phyloP scores from a whole-genome alignment of 228 moss, liverwort and hornwort genomes.

The Sphagnum fallax region DNA sequence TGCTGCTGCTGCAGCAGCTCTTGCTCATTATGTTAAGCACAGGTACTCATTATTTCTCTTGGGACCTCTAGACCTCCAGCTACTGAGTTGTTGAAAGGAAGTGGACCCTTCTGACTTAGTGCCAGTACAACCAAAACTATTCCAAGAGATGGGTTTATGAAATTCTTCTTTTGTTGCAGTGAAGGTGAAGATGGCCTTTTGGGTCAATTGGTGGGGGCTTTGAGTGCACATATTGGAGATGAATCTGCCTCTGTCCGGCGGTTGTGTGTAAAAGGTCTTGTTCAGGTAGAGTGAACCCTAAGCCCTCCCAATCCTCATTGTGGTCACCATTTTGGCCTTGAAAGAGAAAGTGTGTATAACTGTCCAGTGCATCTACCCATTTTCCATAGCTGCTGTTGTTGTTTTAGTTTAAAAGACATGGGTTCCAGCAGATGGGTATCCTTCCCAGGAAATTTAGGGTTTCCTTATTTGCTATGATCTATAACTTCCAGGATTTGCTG shows the following conservation, averaged over 20 bases:
- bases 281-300: conserved; percentile 50
- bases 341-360: background rate
- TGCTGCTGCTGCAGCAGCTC: conserved; percentile 88
- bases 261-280: conserved; percentile 86
- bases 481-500: too few relatives aligned
- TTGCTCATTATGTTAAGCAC: conserved; percentile 85
- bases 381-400: background rate
- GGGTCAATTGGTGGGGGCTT: conserved; percentile 78
- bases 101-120: background rate
- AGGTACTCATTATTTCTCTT: conserved; percentile 33
- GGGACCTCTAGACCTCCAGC: background rate
- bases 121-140: too few relatives aligned
- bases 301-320: background rate
- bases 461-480: too few relatives aligned
- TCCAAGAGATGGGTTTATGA: too few relatives aligned
- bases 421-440: too few relatives aligned
- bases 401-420: too few relatives aligned
- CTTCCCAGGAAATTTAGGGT: too few relatives aligned
- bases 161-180: conserved; percentile 30
- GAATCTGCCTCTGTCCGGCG: conserved; percentile 77
- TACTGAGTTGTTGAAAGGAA: background rate
- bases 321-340: background rate
- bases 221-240: conserved; percentile 96
- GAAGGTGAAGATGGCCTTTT: conserved; percentile 75
- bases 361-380: background rate